Base-by-base conservation (phyloP, 371 early-diverging fungal species). In the Vairimorpha necatrix region DNA sequence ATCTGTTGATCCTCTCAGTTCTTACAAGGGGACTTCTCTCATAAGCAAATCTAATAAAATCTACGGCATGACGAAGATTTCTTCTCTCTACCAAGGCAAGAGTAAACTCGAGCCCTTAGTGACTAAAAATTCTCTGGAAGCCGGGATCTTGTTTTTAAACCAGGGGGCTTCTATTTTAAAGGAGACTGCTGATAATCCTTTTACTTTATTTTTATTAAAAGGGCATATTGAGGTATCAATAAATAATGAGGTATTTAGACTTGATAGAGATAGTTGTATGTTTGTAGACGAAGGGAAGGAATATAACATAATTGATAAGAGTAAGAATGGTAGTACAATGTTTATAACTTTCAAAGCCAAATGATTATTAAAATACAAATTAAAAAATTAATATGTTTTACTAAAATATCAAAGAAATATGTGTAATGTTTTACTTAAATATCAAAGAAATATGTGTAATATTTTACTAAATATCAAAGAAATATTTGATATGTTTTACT, bases 151-250 rank as follows among this genome's bases (percentile, higher is more conserved):
- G 30, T 65, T 62, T 69, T 61, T 81, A n/a, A 65, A 81, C 14
- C 67, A 36, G 32, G 32, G 60, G 2, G 69, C 81, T 30, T 69
- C 66, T n/a, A 71, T 74, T 56, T 46, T 58, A 20, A 36, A 72
- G n/a, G 75, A 77, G 39, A 28, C 22, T 11, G 68, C 81, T 16
- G 63, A 60, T 36, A 38, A 71, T 33, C 50, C 33, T 1, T 81
- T 81, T 73, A 68, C 75, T 3, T 62, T 81, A 16, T 81, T 67
- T 58, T 46, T 74, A 16, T 47, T 75, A n/a, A 77, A 75, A 67
- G 81, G 81, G 30, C 54, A 60, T 22, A 53, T 78, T 2, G 54
- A 74, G 24, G 67, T 81, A 28, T 53, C 26, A 24, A 54, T 50
- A 20, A 63, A 56, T 4, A 54, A 65, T 3, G 56, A 69, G 11